Base-by-base conservation (phyloP, 1,284 basidiomycete genomes). In the Ceratobasidium sp. region DNA sequence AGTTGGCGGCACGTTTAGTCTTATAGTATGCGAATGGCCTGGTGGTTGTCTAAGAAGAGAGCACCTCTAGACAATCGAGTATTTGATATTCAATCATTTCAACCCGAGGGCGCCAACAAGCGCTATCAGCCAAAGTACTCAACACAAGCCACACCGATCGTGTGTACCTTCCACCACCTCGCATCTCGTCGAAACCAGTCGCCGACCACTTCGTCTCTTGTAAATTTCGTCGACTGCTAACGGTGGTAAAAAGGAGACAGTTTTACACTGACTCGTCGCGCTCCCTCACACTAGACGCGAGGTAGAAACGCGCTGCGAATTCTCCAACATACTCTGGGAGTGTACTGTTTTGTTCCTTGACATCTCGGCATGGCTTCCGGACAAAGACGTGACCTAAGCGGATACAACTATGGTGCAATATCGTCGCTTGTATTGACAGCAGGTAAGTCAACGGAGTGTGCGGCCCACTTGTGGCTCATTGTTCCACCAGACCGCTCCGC, bases 391-490 rank as follows among this genome's bases (percentile, higher is more conserved):
- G 92, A 94, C 80, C 82, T 91, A 76, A 93, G 92, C 75, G 87
- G 88, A 71, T 96, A 94, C 87, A 94, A 93, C 83, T 95, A 96
- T 84, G 89, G 90, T 54, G 91, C 91, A 75, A 94, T 95, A 77
- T 92, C 92, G 36, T 94, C 92, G 56, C 85, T 95, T 53, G 93
- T 95, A 53, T 84, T 95, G 77, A 92, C 92, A 28, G 92, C 94
- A 70, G 82, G 83, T 83, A 71, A 76, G 81, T 79, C 49, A 30
- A 46, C 42, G 46, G 21, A n/a, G 18, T 38, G 46, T 14, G 40
- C 28, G 16, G 11, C 30, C 46, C n/a, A 18, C 14, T 42, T 12
- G 38, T 38, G 38, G 72, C 69, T 63, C 53, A 69, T 46, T 49
- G 49, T 9, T 61, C 62, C 46, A 64, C 28, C 72, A 44, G 90